These are phyloP conservation scores for Pseudonitzschia multiseries DNA, from an alignment of 108 stramenopile genomes.

Conservation along the genomic window DNA sequence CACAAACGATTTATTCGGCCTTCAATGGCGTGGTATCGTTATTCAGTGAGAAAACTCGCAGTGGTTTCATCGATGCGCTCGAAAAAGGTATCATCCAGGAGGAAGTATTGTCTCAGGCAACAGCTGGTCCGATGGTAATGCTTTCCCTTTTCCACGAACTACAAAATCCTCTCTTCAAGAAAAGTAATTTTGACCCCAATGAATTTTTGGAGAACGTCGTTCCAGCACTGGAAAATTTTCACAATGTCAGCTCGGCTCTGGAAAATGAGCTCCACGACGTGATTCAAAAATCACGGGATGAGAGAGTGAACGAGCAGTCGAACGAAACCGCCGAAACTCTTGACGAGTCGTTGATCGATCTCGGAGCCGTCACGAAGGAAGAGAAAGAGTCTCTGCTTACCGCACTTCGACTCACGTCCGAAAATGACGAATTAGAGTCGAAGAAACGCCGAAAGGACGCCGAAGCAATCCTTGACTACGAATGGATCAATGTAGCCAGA, in stretches of 20 bases:
- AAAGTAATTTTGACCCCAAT: slow-evolving; percentile 50
- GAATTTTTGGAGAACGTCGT: slow-evolving; percentile 69
- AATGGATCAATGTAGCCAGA: slow-evolving; percentile 48
- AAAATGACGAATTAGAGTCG: not conserved
- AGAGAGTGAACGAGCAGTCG: slow-evolving; percentile 5
- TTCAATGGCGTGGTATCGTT: slow-evolving; percentile 24
- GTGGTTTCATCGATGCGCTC: slow-evolving; percentile 27
- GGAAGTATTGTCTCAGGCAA: slow-evolving; percentile 56
- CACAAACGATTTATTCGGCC: slow-evolving; percentile 34
- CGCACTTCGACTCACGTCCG: not conserved
- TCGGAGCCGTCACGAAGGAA: slow-evolving; percentile 12
- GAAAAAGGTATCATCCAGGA: slow-evolving; percentile 62
- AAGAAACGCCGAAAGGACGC: slow-evolving; percentile 11
- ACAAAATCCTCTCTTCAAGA: slow-evolving; percentile 57
- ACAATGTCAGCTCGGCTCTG: slow-evolving; percentile 38
- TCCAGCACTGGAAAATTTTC: slow-evolving; percentile 73
- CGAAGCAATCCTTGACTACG: slow-evolving; percentile 27
- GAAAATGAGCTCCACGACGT: slow-evolving; percentile 30
- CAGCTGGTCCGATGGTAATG: slow-evolving; percentile 54
- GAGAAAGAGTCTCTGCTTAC: slow-evolving; percentile 16
- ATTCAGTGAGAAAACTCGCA: slow-evolving; percentile 26
- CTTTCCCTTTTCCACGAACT: slow-evolving; percentile 69
- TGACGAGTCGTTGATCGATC: slow-evolving; percentile 1
- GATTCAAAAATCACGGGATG: not conserved
- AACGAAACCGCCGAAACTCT: slow-evolving; percentile 17